These are phyloP conservation scores for Fraxinus ornus DNA, from an alignment of 305 asterid species.

Conservation along the genomic window DNA sequence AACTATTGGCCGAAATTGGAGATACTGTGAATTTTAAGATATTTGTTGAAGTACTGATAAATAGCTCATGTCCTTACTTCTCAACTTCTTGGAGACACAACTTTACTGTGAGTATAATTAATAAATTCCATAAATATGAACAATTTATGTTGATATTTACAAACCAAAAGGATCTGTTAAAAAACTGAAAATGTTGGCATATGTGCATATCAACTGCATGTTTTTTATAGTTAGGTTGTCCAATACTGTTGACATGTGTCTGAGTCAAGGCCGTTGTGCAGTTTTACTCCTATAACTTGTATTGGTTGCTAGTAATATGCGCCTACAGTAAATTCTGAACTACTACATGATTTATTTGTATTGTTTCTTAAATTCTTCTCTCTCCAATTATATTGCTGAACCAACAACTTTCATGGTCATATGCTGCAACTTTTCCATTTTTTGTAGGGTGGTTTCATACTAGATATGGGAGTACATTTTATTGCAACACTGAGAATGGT, in stretches of 20 bases:
- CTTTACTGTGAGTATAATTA: slow-evolving; percentile 42
- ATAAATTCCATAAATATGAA: neutral
- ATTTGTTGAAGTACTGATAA: slow-evolving; percentile 57
- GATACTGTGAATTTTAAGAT: slow-evolving; percentile 51
- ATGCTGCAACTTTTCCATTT: slow-evolving; percentile 11
- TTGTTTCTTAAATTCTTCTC: neutral
- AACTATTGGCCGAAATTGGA: slow-evolving; percentile 53
- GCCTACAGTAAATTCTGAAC: neutral
- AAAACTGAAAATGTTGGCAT: neutral
- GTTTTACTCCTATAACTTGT: neutral
- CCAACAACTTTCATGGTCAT: neutral
- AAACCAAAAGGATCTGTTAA: neutral
- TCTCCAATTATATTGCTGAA: neutral
- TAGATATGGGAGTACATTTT: slow-evolving; percentile 71
- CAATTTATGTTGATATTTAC: neutral
- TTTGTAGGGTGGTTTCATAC: slow-evolving; percentile 69
- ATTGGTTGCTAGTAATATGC: neutral
- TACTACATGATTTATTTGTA: neutral
- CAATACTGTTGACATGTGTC: neutral
- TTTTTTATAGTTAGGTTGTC: neutral
- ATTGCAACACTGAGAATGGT: slow-evolving; percentile 69
- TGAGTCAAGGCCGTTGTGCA: neutral
- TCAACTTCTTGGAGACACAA: slow-evolving; percentile 62
- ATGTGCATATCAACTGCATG: neutral
- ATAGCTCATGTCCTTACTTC: slow-evolving; percentile 54